A percentile compares a stretch with the other conserved stretches of the same genome.
Evolutionary conservation across 108 stramenopile genomes (phyloP).

Genomic region (Pseudonitzschia multistriata): DNA sequence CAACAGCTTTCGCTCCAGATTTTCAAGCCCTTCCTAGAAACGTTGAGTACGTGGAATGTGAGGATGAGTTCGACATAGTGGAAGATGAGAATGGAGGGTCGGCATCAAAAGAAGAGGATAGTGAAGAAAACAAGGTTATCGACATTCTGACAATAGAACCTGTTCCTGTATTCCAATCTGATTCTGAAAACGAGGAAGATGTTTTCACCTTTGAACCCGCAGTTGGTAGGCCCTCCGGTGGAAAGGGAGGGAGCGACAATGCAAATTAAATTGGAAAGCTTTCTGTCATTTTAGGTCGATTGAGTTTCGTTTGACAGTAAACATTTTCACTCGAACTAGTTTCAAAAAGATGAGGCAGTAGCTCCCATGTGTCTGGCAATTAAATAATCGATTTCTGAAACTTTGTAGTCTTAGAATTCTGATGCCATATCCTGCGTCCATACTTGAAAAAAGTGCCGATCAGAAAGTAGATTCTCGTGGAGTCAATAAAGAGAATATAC

Average conservation of each 20-base stretch:
- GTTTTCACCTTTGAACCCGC: conserved; percentile 64
- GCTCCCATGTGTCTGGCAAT: too few relatives aligned
- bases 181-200: conserved; percentile 69
- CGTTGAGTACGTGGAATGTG: conserved; percentile 70
- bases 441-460: too few relatives aligned
- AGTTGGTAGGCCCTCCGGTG: conserved; percentile 14
- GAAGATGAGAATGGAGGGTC: conserved; percentile 13
- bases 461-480: too few relatives aligned
- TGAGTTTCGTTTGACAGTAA: too few relatives aligned
- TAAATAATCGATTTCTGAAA: too few relatives aligned
- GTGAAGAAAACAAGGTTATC: conserved; percentile 37
- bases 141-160: conserved; percentile 60
- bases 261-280: not conserved
- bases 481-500: too few relatives aligned
- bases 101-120: conserved; percentile 29
- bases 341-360: too few relatives aligned
- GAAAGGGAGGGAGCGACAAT: not conserved
- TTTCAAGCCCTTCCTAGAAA: conserved; percentile 79
- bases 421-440: too few relatives aligned
- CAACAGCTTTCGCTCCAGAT: conserved; percentile 71
- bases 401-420: too few relatives aligned
- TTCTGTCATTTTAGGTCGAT: too few relatives aligned
- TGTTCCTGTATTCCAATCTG: conserved; percentile 68
- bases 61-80: conserved; percentile 80
- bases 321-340: too few relatives aligned